These are phyloP conservation scores for Ceratobasidium sp. DNA, from an alignment of 1,284 basidiomycete species.

Conservation along the genomic window DNA sequence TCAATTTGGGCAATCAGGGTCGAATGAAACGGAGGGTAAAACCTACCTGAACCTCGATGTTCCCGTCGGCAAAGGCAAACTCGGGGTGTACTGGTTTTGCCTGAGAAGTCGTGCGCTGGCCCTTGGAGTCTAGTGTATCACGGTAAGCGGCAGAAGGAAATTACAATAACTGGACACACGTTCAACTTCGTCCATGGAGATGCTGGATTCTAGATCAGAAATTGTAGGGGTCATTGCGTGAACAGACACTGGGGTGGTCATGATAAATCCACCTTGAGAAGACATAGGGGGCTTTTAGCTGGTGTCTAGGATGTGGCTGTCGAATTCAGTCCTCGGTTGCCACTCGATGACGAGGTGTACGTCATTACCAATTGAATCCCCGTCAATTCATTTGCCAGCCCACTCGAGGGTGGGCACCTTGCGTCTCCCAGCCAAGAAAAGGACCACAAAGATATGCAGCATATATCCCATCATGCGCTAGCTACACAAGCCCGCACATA, in stretches of 20 bases:
- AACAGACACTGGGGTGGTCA: conserved; percentile 3
- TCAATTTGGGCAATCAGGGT: not conserved
- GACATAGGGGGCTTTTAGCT: not conserved
- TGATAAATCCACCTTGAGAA: not conserved
- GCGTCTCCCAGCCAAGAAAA: too few species aligned
- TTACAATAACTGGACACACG: not conserved
- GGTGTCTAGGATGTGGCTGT: not conserved
- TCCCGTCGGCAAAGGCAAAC: conserved; percentile 25
- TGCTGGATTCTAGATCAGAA: not conserved
- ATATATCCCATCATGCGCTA: not conserved
- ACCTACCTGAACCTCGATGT: conserved; percentile 27
- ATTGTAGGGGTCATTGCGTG: not conserved
- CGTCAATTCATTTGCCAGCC: too few species aligned
- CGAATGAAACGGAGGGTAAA: not conserved
- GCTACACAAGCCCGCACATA: conserved; percentile 22
- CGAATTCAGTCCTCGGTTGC: too few species aligned
- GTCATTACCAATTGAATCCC: too few species aligned
- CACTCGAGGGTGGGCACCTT: too few species aligned
- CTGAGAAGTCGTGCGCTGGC: not conserved
- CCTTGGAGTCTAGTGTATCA: not conserved
- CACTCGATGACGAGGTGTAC: too few species aligned
- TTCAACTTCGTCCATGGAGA: not conserved
- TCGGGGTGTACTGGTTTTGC: conserved; percentile 18
- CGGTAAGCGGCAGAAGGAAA: too few species aligned
- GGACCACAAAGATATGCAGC: too few species aligned